phyloP scores from a whole-genome alignment of 73 alveolate species.

The Symbiodinium natans region DNA sequence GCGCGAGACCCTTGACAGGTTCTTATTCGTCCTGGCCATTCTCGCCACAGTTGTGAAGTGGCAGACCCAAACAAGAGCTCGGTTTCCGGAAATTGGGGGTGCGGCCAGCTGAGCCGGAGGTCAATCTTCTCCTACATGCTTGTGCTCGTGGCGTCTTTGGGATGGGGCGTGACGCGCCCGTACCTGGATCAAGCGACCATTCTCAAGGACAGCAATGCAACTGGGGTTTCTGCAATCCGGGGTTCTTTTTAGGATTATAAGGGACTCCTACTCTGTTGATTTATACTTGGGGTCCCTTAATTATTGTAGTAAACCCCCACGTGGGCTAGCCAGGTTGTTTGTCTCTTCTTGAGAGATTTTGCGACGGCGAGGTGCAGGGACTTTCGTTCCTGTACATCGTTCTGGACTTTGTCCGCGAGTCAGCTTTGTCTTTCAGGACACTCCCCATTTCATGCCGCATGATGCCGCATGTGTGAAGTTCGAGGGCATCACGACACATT shows the following conservation, averaged over 20 bases:
- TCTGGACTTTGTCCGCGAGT: constrained; percentile 68
- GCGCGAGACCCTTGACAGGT: background rate
- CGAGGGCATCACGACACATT: background rate
- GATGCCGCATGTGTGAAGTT: background rate
- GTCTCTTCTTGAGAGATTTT: too few species aligned
- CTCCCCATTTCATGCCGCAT: background rate
- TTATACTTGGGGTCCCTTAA: too few species aligned
- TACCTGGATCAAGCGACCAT: constrained; percentile 83
- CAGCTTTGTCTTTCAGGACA: constrained; percentile 86
- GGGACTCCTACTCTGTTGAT: too few species aligned
- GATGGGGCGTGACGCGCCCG: constrained; percentile 94
- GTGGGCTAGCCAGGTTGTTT: too few species aligned
- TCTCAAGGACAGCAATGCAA: constrained; percentile 27
- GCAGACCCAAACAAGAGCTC: background rate
- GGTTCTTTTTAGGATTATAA: too few species aligned
- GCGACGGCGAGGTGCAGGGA: constrained; percentile 49
- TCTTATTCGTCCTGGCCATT: constrained; percentile 75
- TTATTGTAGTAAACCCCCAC: too few species aligned
- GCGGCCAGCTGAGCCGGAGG: background rate
- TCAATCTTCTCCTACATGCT: constrained; percentile 88
- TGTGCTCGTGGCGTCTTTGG: constrained; percentile 88
- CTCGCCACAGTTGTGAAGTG: constrained; percentile 86
- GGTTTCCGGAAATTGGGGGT: too few species aligned
- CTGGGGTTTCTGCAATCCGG: too few species aligned
- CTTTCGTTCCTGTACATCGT: constrained; percentile 53